Conservation (phyloP, 1,139 yeast species). For the Yamadazyma oceani region DNA sequence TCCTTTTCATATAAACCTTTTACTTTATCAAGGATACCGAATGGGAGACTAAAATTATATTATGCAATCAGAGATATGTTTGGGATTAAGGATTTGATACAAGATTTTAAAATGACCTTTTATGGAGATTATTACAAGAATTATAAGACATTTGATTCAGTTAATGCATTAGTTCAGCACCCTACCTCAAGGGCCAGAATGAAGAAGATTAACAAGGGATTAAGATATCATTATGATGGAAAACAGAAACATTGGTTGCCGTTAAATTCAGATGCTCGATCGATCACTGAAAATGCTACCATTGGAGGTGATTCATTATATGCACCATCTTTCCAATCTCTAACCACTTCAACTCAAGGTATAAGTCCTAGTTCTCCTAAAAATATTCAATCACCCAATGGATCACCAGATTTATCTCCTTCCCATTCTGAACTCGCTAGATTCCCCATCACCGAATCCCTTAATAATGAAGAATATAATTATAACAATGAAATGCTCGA, state of each 20-base stretch:
- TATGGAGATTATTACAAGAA: conserved; percentile 73
- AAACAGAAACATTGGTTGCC: conserved; percentile 85
- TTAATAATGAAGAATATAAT: conserved; percentile 28
- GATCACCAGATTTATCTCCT: conserved; percentile 24
- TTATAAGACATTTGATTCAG: conserved; percentile 80
- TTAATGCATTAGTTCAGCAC: conserved; percentile 68
- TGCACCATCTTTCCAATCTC: conserved; percentile 34
- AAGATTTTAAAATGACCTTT: conserved; percentile 74
- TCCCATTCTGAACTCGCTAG: conserved; percentile 11
- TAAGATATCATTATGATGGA: conserved; percentile 79
- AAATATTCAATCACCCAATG: conserved; percentile 23
- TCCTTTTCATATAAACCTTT: conserved; percentile 83
- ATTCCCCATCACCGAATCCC: conserved; percentile 26
- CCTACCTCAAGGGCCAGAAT: conserved; percentile 65
- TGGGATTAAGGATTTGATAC: conserved; percentile 70
- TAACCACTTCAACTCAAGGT: conserved; percentile 36
- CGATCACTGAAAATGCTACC: conserved; percentile 15
- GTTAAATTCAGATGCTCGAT: conserved; percentile 18
- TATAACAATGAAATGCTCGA: conserved; percentile 40
- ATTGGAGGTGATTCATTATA: conserved; percentile 20
- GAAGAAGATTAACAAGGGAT: conserved; percentile 78
- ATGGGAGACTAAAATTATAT: conserved; percentile 59
- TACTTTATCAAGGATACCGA: conserved; percentile 58
- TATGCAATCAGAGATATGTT: conserved; percentile 76
- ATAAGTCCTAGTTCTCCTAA: conserved; percentile 31